Percentiles rank a stretch among this genome's conserved stretches.
phyloP scores from a whole-genome alignment of 257 asterid species.

The Striga asiatica region DNA sequence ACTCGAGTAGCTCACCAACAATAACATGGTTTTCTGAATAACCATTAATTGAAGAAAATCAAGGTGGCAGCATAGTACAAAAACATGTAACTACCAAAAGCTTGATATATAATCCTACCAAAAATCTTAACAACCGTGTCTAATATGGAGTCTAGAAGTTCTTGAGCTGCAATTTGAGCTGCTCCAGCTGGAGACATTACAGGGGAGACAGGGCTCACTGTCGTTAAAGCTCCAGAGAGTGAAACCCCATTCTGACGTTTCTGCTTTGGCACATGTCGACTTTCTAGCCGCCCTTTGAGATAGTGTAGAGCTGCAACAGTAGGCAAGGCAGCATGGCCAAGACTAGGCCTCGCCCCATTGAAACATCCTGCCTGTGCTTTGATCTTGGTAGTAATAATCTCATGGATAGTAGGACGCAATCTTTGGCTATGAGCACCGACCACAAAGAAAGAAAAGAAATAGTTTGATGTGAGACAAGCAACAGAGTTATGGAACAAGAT shows the following conservation, averaged over 20 bases:
- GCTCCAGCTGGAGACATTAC: slow-evolving; percentile 90
- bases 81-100: slow-evolving; percentile 14
- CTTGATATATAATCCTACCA: slow-evolving; percentile 38
- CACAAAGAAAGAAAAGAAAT: not conserved
- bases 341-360: slow-evolving; percentile 47
- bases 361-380: slow-evolving; percentile 62
- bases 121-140: slow-evolving; percentile 73
- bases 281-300: slow-evolving; percentile 60
- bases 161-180: slow-evolving; percentile 81
- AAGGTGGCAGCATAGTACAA: slow-evolving; percentile 16
- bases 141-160: slow-evolving; percentile 78
- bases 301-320: slow-evolving; percentile 56
- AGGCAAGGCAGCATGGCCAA: slow-evolving; percentile 44
- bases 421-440: slow-evolving; percentile 54
- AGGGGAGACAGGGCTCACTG: slow-evolving; percentile 88
- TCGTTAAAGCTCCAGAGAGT: slow-evolving; percentile 45
- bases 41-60: slow-evolving; percentile 14
- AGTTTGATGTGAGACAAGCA: slow-evolving; percentile 11
- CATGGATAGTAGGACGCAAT: slow-evolving; percentile 87
- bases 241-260: slow-evolving; percentile 72
- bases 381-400: slow-evolving; percentile 71
- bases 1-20: slow-evolving; percentile 94
- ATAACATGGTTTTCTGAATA: slow-evolving; percentile 91
- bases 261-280: slow-evolving; percentile 52
- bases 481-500: slow-evolving; percentile 9